Base-by-base conservation (phyloP, 345 rosid genomes). In the Pugionium dolabratum region DNA sequence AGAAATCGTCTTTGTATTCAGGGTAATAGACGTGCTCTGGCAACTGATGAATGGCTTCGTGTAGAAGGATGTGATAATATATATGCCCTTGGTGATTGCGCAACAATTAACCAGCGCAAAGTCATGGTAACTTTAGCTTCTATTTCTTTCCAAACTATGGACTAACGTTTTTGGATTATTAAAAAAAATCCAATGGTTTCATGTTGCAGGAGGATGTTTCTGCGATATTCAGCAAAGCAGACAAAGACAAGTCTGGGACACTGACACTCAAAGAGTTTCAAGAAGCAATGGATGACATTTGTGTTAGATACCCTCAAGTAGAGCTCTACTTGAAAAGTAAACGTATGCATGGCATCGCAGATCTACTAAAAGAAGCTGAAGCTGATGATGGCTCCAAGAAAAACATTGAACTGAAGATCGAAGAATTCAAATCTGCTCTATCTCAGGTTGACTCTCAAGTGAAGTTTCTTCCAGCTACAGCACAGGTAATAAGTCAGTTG, bases 31-130 rank as follows among this genome's bases (percentile, higher is more conserved):
- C 95, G 98, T 1, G 96, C 85, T 73, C 73, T 92, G 43, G 96
- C 96, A 33, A 92, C 98, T 28, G 98, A 92, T 72, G 98, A 92
- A 57, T 92, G 98, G 98, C 81, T 92, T 39, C 86, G 98, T 8
- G 89, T 92, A 11, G 98, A 92, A 72, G 88, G 91, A 59, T 64
- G 74, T 35, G 80, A 81, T 57, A 76, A 46, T 46, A 54, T 89
- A 50, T 92, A 92, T 66, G 93, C 98, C 43, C 96, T 92, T 34
- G 98, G 98, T 69, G 96, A 92, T 70, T 92, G 96, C 25, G 98
- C 98, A 57, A 89, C 98, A 67, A 75, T 92, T 47, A 89, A 90
- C 75, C 96, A 89, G 75, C 91, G 96, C 8, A 82, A 78, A 89
- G 98, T 92, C 88, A 83, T 92, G 98, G 98, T 92, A 89, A 59